Evolutionary conservation across 129 eudicot genomes (phyloP).

Genomic region (Helianthus annuus): HanXRQr2.0-SUNRISE NC_035448.2:51364313-51364812

Average conservation of each 20-base stretch:
- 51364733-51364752: neutral
- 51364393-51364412: too few relatives aligned
- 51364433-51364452: too few relatives aligned
- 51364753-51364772: neutral
- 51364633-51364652: neutral
- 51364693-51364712: neutral
- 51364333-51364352: conserved; percentile 66
- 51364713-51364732: neutral
- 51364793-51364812: neutral
- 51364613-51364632: neutral
- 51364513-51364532: conserved; percentile 92
- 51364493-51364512: conserved; percentile 45
- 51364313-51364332: too few relatives aligned
- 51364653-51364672: neutral
- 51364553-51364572: conserved; percentile 94
- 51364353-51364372: conserved; percentile 59
- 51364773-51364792: neutral
- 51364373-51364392: neutral
- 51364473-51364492: too few relatives aligned
- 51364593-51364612: conserved; percentile 7
- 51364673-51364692: neutral
- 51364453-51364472: too few relatives aligned
- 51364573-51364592: conserved; percentile 53
- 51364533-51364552: conserved; percentile 92
- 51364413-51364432: too few relatives aligned